A percentile compares a stretch with the other conserved stretches of the same genome.
These are phyloP conservation scores for Pythium guiyangense DNA, from an alignment of 352 stramenopile genomes.

Conservation along the genomic window DNA sequence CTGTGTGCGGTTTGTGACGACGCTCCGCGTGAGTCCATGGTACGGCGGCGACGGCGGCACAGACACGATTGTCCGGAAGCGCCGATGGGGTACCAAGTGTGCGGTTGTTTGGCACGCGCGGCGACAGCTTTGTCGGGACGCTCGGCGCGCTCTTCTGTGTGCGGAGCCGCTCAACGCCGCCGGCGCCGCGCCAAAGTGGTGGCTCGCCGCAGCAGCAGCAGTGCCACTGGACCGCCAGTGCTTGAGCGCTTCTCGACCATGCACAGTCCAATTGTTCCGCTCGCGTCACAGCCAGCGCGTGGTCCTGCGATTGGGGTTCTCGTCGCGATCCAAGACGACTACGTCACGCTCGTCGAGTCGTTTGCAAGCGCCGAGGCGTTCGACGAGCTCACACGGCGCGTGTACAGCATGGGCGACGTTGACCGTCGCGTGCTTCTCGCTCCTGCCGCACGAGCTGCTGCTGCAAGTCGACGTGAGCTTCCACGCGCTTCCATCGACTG, in stretches of 20 bases:
- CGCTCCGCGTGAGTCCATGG: conserved; percentile 34
- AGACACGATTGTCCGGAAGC: conserved; percentile 16
- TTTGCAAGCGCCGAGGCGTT: conserved; percentile 25
- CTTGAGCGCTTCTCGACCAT: conserved; percentile 9
- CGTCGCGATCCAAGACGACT: conserved; percentile 12
- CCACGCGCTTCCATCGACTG: too few relatives aligned
- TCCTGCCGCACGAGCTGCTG: conserved; percentile 28
- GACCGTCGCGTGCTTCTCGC: conserved; percentile 26
- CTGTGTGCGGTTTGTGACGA: conserved; percentile 41
- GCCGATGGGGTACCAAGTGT: conserved; percentile 26
- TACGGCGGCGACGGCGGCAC: conserved; percentile 35
- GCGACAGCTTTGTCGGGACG: conserved; percentile 28
- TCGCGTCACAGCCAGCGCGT: not conserved
- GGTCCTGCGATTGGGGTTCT: conserved; percentile 16
- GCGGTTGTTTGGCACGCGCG: conserved; percentile 32
- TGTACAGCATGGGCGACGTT: conserved; percentile 15
- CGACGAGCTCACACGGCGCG: conserved; percentile 22
- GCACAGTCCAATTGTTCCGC: too few relatives aligned
- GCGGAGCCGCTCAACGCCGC: too few relatives aligned
- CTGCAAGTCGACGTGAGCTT: conserved; percentile 49
- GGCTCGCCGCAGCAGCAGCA: too few relatives aligned
- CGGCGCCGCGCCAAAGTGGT: too few relatives aligned
- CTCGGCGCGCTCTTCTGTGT: conserved; percentile 25
- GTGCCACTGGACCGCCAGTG: too few relatives aligned
- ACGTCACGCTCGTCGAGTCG: conserved; percentile 22